These are phyloP conservation scores for Oldenlandia corymbosa DNA, from an alignment of 257 asterid genomes.

Conservation along the genomic window DNA sequence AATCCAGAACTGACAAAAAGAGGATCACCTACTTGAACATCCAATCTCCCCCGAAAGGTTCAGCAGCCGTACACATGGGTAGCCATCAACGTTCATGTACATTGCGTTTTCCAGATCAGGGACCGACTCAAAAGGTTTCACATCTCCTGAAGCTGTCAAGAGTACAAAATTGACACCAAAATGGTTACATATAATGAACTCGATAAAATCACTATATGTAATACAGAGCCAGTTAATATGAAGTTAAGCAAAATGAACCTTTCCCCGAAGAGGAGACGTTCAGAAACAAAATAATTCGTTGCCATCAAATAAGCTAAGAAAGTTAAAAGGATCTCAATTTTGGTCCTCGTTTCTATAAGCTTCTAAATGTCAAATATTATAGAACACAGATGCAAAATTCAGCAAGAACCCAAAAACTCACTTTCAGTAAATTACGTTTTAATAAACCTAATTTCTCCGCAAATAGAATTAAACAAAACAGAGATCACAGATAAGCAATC, in stretches of 20 bases:
- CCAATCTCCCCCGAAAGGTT: conserved; percentile 95
- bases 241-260: background rate
- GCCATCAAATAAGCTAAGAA: background rate
- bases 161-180: conserved; percentile 7
- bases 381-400: background rate
- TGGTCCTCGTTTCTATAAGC: background rate
- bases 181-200: background rate
- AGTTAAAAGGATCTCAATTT: background rate
- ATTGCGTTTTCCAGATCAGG: conserved; percentile 95
- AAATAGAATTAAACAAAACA: background rate
- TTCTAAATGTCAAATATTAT: no score
- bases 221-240: background rate
- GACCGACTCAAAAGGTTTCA: conserved; percentile 69
- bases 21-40: conserved; percentile 72
- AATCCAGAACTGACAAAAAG: no score
- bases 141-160: conserved; percentile 49
- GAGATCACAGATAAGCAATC: background rate
- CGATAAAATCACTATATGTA: background rate
- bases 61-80: conserved; percentile 95
- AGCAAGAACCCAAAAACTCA: background rate
- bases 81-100: conserved; percentile 76
- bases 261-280: background rate
- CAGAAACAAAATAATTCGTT: background rate
- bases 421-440: background rate
- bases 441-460: background rate